phyloP scores from a whole-genome alignment of 1,139 yeast species.

The Lodderomyces jiufengensis region DNA sequence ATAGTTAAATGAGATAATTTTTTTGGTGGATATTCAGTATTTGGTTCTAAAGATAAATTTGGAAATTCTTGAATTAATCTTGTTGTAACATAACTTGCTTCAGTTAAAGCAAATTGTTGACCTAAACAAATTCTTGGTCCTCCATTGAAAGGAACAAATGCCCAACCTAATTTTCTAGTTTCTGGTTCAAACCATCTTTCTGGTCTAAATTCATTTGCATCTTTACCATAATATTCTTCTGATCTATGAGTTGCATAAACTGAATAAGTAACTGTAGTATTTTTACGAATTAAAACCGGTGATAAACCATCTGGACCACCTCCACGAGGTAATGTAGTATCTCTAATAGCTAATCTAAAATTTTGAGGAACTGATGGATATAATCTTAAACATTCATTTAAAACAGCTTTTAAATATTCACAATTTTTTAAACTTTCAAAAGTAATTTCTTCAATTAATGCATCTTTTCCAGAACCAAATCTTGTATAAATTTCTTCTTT shows the following conservation, averaged over 20 bases:
- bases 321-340: conserved; percentile 52
- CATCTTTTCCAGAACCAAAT: conserved; percentile 31
- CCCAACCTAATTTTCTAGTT: conserved; percentile 44
- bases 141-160: conserved; percentile 54
- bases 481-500: conserved; percentile 31
- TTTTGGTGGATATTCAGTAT: conserved; percentile 30
- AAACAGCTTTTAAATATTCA: conserved; percentile 44
- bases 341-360: conserved; percentile 39
- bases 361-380: conserved; percentile 55
- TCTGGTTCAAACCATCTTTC: conserved; percentile 46
- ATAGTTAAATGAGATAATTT: conserved; percentile 34
- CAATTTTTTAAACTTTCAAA: conserved; percentile 49
- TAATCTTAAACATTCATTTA: conserved; percentile 49
- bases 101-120: conserved; percentile 58
- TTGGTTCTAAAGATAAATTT: conserved; percentile 14
- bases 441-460: conserved; percentile 25
- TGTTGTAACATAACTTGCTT: conserved; percentile 45
- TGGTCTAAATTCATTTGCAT: conserved; percentile 42
- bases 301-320: conserved; percentile 45
- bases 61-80: conserved; percentile 36
- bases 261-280: conserved; percentile 36
- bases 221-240: conserved; percentile 41
- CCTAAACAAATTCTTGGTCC: conserved; percentile 62
- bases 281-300: conserved; percentile 44
- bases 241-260: conserved; percentile 43